Evolutionary conservation across 2,329 filamentous ascomycete genomes (phyloP), one percentile per base, ranked within the genome.

Genomic region (Talaromyces atroroseus): DNA sequence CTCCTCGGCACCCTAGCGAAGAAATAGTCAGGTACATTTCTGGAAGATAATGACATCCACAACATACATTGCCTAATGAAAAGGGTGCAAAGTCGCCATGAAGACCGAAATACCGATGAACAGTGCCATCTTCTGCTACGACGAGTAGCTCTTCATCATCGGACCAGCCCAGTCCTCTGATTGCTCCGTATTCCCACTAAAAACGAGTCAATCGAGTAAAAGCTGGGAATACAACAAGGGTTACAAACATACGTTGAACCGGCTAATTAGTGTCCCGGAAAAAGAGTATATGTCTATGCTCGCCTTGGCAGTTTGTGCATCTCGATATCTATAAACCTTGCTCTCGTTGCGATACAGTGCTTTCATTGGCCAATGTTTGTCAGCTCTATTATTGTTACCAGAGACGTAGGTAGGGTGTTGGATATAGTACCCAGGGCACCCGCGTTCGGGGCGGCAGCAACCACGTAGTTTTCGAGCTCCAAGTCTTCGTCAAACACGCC

Each of bases 1-100:
- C 62, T 95, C 89, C 65, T 97, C 94, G 23, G 92, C 87, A 23
- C 89, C 89, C 79, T 82, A 61, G 8, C 11, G 56, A n/a, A 11
- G 36, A 46, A 44, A 11, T 8, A 54, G 34, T 56, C 32, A 58
- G 53, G 68, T 23, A 68, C 3, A 61, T 10, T 23, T 7, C 18
- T 53, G 14, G 34, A 40, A 5, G 49, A 11, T 26, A 18, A 49
- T n/a, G 12, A 21, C 1, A n/a, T 16, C 46, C 50, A 36, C 12
- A 36, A 32, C 72, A 60, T 70, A 81, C 83, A 71, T 95, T 87
- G 54, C 92, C 94, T 0, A 99, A 79, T 1, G 89, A 92, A 72
- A 97, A 99, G 58, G 95, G 92, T 16, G 87, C 90, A 69, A 99
- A 99, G 69, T 97, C 92, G 60, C 88, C 90, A 70, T 96, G 89